phyloP scores from a whole-genome alignment of 2,329 filamentous ascomycete species.

The Fusarium sp. region DNA sequence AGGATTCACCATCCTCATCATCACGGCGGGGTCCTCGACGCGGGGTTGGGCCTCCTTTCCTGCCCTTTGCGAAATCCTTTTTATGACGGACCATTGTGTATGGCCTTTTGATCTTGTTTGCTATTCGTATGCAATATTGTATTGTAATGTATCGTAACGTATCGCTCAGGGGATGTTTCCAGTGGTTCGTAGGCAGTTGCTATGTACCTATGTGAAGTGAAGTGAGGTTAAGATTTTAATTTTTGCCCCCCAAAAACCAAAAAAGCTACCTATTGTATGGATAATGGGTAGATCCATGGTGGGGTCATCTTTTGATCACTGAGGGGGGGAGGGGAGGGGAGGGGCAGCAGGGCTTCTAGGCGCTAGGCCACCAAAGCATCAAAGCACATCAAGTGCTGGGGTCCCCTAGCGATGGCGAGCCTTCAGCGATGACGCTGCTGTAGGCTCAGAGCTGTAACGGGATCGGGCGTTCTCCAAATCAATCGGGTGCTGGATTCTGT shows the following conservation, averaged over 20 bases:
- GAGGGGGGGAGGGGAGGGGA: slow-evolving; percentile 38
- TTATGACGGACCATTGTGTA: slow-evolving; percentile 90
- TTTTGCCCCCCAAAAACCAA: slow-evolving; percentile 23
- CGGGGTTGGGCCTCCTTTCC: slow-evolving; percentile 72
- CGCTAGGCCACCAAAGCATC: neutral
- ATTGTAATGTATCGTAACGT: neutral
- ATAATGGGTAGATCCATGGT: slow-evolving; percentile 32
- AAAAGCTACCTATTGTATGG: neutral
- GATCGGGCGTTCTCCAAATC: neutral
- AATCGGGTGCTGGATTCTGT: neutral
- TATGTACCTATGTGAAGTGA: neutral
- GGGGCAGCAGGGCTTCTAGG: slow-evolving; percentile 24
- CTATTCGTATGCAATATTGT: neutral
- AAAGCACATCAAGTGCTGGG: slow-evolving; percentile 11
- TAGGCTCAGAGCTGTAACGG: neutral
- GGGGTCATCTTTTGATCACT: slow-evolving; percentile 18
- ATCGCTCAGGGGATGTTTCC: neutral
- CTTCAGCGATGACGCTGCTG: slow-evolving; percentile 6
- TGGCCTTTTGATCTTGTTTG: no score
- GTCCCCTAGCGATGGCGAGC: slow-evolving; percentile 9
- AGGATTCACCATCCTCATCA: slow-evolving; percentile 52
- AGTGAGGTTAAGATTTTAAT: slow-evolving; percentile 18
- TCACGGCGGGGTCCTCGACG: slow-evolving; percentile 63
- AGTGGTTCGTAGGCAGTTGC: neutral
- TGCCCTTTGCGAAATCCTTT: slow-evolving; percentile 84